Evolutionary conservation across 2,329 filamentous ascomycete species (phyloP).

Genomic region (Pseudofabraea citricarpa): DNA sequence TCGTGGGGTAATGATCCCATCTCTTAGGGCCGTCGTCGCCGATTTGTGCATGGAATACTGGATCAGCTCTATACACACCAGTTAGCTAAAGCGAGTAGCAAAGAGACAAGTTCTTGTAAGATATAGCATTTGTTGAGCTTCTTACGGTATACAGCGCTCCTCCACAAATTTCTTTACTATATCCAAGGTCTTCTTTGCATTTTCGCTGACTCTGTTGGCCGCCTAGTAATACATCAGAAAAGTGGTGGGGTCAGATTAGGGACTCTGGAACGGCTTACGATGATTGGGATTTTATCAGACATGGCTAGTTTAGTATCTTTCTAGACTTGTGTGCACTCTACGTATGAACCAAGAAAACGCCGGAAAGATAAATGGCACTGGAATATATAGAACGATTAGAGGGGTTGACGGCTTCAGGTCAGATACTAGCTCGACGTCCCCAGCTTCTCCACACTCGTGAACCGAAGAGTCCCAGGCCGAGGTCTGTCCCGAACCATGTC

Average conservation of each 20-base stretch:
- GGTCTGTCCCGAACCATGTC: constrained; percentile 14
- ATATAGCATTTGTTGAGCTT: too few relatives aligned
- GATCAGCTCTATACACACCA: constrained; percentile 56
- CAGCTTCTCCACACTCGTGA: constrained; percentile 17
- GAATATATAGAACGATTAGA: too few relatives aligned
- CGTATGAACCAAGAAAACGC: too few relatives aligned
- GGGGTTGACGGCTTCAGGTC: not conserved
- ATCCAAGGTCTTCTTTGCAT: constrained; percentile 79
- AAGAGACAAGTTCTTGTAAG: too few relatives aligned
- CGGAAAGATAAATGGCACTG: too few relatives aligned
- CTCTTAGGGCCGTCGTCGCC: constrained; percentile 64
- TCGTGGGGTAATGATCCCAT: constrained; percentile 73
- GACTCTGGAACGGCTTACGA: constrained; percentile 32
- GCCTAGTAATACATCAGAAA: too few relatives aligned
- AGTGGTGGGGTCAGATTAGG: too few relatives aligned
- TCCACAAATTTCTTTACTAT: constrained; percentile 93
- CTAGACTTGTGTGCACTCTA: too few relatives aligned
- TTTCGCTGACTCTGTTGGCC: constrained; percentile 63
- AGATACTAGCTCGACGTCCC: constrained; percentile 5
- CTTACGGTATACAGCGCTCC: constrained; percentile 83
- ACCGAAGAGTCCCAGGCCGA: constrained; percentile 13
- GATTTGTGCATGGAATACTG: constrained; percentile 74
- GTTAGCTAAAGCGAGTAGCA: too few relatives aligned
- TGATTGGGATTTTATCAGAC: constrained; percentile 41
- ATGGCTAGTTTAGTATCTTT: too few relatives aligned